These are phyloP conservation scores for Rhynchospora breviuscula DNA, from an alignment of 176 grass and related monocot genomes.

Conservation along the genomic window DNA sequence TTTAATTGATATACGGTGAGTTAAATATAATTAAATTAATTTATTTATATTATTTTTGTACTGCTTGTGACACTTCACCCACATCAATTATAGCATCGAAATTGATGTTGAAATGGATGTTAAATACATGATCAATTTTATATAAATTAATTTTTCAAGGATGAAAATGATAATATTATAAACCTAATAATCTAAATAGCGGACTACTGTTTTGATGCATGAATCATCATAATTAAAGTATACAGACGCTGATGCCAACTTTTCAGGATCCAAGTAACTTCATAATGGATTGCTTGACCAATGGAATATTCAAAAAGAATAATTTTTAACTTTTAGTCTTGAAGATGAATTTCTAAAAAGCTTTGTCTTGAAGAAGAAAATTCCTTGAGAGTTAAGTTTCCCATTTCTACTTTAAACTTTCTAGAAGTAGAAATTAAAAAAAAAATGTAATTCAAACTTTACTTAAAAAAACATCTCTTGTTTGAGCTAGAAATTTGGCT, in stretches of 20 bases:
- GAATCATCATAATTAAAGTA: background rate
- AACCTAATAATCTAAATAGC: background rate
- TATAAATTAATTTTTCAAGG: no score
- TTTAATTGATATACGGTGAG: no score
- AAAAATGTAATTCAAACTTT: background rate
- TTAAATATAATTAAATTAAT: no score
- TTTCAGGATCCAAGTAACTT: background rate
- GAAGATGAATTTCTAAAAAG: background rate
- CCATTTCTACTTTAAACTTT: background rate
- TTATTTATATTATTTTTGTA: no score
- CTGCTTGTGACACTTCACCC: no score
- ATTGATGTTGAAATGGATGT: no score
- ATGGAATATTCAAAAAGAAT: background rate
- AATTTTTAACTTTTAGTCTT: background rate
- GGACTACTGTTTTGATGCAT: constrained; percentile 5
- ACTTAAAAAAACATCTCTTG: background rate
- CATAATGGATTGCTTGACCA: background rate
- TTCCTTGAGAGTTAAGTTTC: no score
- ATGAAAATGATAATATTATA: no score
- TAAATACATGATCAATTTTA: no score
- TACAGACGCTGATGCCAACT: background rate
- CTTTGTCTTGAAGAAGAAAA: no score
- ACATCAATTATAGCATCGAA: no score
- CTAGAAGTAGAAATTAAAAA: background rate
- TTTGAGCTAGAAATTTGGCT: background rate